Base-by-base conservation (phyloP, 2,329 filamentous ascomycete genomes). In the Epichloe typhina region DNA sequence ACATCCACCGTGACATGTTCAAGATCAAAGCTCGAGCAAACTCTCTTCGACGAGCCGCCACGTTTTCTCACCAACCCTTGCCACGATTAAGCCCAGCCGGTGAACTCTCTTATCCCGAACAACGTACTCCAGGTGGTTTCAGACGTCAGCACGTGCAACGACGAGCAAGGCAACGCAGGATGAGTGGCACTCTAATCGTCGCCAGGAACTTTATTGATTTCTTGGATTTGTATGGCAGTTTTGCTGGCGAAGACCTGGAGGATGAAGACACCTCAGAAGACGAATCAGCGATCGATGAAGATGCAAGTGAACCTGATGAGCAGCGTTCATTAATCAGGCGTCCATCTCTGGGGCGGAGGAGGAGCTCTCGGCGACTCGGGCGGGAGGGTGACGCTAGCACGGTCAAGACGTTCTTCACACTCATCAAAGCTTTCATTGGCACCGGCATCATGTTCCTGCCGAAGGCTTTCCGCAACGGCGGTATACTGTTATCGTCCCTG, bases 361-460 rank as follows among this genome's bases (percentile, higher is more conserved):
- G 70, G 60, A 79, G 71, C 57, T 73, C 78, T 1, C 67, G 74
- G 21, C 58, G 61, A 46, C 44, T 70, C 64, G 53, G 56, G 11
- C 60, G 62, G 42, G 69, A 76, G 37, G 83, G 82, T 19, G 81
- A 85, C 58, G 83, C 85, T 2, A 76, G 77, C 49, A 83, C 77
- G n/a, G 67, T 76, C 39, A 85, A 86, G 68, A 83, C 85, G 0
- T 89, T 89, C 66, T 88, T 88, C 64, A 89, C 84, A 0, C 71
- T 88, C 9, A 70, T 89, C 48, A 89, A 89, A 64, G 84, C 85
- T 1, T 89, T 89, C 59, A 77, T 89, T 50, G 85, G 85, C 46
- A 89, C 85, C 0, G 85, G 85, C 54, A 88, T 89, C 63, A 87
- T 89, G 80, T 89, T 89, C 61, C 64, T 89, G 43, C 85, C 85